Conservation (phyloP, 805 yeast species). For the Schwanniomyces sp. region DNA sequence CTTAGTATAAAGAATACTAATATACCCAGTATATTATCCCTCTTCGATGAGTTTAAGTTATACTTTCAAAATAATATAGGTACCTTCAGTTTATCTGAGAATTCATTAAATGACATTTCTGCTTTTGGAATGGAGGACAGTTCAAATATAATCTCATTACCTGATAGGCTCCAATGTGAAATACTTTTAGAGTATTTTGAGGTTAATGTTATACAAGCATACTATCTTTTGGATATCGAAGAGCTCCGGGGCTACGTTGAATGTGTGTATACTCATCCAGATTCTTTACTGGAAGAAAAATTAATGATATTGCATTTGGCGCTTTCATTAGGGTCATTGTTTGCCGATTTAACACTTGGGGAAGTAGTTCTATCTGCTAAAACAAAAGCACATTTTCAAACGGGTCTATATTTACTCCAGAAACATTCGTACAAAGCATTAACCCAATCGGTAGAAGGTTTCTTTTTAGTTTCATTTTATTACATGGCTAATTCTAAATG, state of each 20-base stretch:
- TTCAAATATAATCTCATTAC: conserved; percentile 5
- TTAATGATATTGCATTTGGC: conserved; percentile 37
- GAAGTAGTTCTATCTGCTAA: neutral
- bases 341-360: conserved; percentile 4
- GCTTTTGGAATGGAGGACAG: neutral
- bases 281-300: conserved; percentile 19
- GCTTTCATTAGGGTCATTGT: conserved; percentile 42
- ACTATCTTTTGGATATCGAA: conserved; percentile 38
- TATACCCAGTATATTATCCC: neutral
- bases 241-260: conserved; percentile 25
- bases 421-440: neutral
- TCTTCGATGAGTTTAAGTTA: neutral
- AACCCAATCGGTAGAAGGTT: conserved; percentile 34
- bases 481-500: conserved; percentile 39
- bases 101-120: neutral
- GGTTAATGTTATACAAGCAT: conserved; percentile 38
- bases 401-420: neutral
- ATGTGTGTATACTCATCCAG: conserved; percentile 29
- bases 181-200: conserved; percentile 22
- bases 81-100: neutral
- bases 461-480: conserved; percentile 38
- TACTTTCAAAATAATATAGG: neutral
- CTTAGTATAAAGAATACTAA: neutral
- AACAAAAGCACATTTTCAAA: neutral
- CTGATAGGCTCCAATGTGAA: neutral